Evolutionary conservation across 352 stramenopile genomes (phyloP), one percentile per base, ranked within the genome.

Genomic region (Phytopythium cucurbitacearum): DNA sequence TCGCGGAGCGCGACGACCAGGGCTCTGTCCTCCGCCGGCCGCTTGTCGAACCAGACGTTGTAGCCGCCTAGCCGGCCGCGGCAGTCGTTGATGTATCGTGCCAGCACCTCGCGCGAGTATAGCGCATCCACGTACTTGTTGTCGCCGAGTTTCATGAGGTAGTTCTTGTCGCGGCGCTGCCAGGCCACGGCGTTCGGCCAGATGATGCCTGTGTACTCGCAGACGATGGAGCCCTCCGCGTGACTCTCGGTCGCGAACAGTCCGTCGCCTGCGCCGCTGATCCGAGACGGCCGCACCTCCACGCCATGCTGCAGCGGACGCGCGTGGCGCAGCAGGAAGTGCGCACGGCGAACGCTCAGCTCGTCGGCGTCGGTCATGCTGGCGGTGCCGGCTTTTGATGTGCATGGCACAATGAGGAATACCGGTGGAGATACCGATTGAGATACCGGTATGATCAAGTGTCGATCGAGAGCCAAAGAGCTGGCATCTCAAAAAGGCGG

Each of bases 31-130:
- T 82, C 58, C 3, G 65, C 11, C 2, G 81, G 80, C 7, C 56
- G 62, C 53, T 92, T 92, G 8, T 85, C 67, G 51, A 94, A 94
- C 37, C 54, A 34, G n/a, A 94, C 80, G 32, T 94, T 94, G 58
- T 85, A 80, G 16, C 67, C 64, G n/a, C 67, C 67, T 5, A 57
- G 40, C 34, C 65, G 69, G 12, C 70, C 67, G 57, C 79, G 55
- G 60, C 80, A 89, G 67, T 92, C 84, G 59, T 94, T 94, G 46
- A 94, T 92, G 62, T 85, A 94, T 10, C 83, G 59, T 2, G 83
- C 80, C 28, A 82, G 49, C 13, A 89, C 72, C 12, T 85, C 10
- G 0, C 56, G 55, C 4, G 53, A 69, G 16, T 80, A n/a, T 32
- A 67, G 62, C 15, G 83, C 79, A 59, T 94, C 83, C 34, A 94